These are phyloP conservation scores for Backusella liffmaniae DNA, from an alignment of 192 early-diverging fungal species.

Conservation along the genomic window DNA sequence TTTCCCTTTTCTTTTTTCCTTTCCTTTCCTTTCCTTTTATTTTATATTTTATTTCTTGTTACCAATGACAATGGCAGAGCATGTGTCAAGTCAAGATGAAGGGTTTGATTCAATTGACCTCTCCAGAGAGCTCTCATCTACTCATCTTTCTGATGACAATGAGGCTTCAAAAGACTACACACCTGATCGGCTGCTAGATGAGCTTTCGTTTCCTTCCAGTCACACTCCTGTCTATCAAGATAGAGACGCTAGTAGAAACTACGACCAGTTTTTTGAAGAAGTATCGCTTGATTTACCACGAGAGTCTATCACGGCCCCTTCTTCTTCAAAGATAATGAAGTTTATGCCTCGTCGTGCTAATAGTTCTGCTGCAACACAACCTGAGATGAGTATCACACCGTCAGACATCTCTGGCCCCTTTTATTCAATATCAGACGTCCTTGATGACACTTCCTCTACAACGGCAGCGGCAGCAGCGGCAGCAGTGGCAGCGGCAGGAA, in stretches of 20 bases:
- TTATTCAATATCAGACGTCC: conserved; percentile 37
- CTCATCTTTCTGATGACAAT: conserved; percentile 7
- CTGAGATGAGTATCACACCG: conserved; percentile 1
- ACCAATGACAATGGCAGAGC: not conserved
- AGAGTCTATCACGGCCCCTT: not conserved
- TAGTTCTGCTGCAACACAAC: not conserved
- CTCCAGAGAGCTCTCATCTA: not conserved
- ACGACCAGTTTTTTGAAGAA: conserved; percentile 44
- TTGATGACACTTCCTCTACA: conserved; percentile 22
- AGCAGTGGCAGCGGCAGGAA: not conserved
- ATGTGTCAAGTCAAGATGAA: conserved; percentile 2
- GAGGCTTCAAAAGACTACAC: conserved; percentile 1
- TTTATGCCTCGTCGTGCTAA: conserved; percentile 27
- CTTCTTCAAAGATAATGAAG: conserved; percentile 24
- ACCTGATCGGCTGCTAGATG: conserved; percentile 29
- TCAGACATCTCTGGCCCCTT: conserved; percentile 35
- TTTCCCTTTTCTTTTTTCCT: not conserved
- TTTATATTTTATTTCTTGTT: not conserved
- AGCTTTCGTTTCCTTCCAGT: conserved; percentile 4
- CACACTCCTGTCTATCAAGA: not conserved
- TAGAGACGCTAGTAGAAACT: conserved; percentile 11
- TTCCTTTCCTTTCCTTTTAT: not conserved
- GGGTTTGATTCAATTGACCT: not conserved
- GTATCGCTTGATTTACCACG: conserved; percentile 40
- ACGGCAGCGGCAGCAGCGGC: not conserved